Evolutionary conservation across 192 early-diverging fungal genomes (phyloP).

Genomic region (Diversispora eburnea): DNA sequence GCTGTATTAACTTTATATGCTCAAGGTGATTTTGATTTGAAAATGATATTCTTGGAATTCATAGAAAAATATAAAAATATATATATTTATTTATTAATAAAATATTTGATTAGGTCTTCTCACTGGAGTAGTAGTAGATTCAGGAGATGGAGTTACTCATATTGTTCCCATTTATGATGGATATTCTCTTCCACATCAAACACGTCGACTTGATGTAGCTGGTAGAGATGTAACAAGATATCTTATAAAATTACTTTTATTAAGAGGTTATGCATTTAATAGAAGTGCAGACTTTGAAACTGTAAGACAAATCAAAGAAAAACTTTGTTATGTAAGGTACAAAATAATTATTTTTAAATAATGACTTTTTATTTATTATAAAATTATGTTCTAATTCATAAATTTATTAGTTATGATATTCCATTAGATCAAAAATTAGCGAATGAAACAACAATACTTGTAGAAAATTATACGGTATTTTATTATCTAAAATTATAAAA

Average conservation of each 20-base stretch:
- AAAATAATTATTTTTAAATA: background rate
- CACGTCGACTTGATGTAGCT: conserved; percentile 89
- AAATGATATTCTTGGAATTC: too few relatives aligned
- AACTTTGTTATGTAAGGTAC: conserved; percentile 95
- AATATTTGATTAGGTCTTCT: conserved; percentile 55
- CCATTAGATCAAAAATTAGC: conserved; percentile 92
- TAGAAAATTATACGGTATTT: conserved; percentile 88
- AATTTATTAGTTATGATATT: conserved; percentile 78
- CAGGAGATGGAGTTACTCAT: conserved; percentile 98
- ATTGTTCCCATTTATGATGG: conserved; percentile 99
- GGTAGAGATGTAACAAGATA: conserved; percentile 95
- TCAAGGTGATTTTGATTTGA: conserved; percentile 63
- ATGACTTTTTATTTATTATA: background rate
- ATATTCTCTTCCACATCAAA: conserved; percentile 85
- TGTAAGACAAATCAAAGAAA: conserved; percentile 96
- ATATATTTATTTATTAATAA: too few relatives aligned
- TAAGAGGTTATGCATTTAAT: conserved; percentile 95
- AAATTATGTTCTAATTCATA: background rate
- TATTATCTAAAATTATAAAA: background rate
- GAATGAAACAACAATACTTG: conserved; percentile 93
- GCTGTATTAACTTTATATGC: conserved; percentile 96
- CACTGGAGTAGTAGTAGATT: conserved; percentile 97
- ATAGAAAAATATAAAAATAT: too few relatives aligned
- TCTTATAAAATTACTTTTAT: conserved; percentile 91
- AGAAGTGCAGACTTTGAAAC: conserved; percentile 98